A percentile compares a stretch with the other conserved stretches of the same genome.
Conservation (phyloP, 1,284 basidiomycete species). For the Uromyces viciae-fabae region DNA sequence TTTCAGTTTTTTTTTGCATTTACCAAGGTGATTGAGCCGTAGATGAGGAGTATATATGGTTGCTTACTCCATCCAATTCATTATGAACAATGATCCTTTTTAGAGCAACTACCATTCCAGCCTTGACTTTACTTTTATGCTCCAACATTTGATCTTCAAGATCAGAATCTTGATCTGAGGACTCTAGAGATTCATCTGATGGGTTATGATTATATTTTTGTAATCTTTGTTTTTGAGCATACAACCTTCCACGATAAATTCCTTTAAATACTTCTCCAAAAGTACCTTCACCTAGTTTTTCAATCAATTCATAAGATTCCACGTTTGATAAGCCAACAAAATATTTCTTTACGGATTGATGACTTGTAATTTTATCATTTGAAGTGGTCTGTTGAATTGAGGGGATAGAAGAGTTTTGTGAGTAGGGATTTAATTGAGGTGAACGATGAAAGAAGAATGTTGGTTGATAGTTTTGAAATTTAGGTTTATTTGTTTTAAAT, state of each 20-base stretch:
- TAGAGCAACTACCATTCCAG: slow-evolving; percentile 69
- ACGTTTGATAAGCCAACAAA: slow-evolving; percentile 75
- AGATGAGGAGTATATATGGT: not conserved
- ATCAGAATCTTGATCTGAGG: slow-evolving; percentile 25
- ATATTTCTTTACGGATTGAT: slow-evolving; percentile 53
- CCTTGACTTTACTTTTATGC: slow-evolving; percentile 45
- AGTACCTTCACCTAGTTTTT: slow-evolving; percentile 88
- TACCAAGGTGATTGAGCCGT: not conserved
- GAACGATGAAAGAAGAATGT: slow-evolving; percentile 28
- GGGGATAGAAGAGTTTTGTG: not conserved
- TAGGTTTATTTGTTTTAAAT: too few relatives aligned
- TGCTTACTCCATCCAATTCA: slow-evolving; percentile 80
- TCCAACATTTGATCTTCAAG: slow-evolving; percentile 11
- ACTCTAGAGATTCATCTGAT: not conserved
- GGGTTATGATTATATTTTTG: not conserved
- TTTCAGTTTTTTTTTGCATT: slow-evolving; percentile 10
- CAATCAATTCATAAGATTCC: slow-evolving; percentile 72
- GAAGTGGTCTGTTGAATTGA: not conserved
- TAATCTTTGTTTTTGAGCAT: slow-evolving; percentile 47
- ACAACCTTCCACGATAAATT: slow-evolving; percentile 36
- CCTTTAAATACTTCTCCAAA: slow-evolving; percentile 65
- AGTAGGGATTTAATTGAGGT: not conserved
- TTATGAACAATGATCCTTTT: slow-evolving; percentile 96
- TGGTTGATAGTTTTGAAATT: slow-evolving; percentile 15
- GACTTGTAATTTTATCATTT: not conserved